Conservation (phyloP, 352 stramenopile species). For the Pythium pectinolyticum region DNA sequence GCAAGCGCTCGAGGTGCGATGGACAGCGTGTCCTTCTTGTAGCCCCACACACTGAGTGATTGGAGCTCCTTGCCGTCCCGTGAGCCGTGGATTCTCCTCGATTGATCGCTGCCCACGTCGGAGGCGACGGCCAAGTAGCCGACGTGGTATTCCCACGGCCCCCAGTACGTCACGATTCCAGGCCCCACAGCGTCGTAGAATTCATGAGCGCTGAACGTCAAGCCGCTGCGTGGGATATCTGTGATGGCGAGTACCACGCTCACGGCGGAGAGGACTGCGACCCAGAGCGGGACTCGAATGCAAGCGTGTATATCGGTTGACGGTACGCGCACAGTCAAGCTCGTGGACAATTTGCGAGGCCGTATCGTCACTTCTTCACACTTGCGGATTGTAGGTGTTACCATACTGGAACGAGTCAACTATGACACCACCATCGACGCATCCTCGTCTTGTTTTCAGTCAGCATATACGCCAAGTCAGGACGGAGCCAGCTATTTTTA, state of each 20-base stretch:
- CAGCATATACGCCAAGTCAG: too few relatives aligned
- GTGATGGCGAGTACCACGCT: constrained; percentile 40
- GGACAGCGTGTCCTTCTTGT: constrained; percentile 25
- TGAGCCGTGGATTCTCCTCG: neutral
- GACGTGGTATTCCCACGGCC: constrained; percentile 46
- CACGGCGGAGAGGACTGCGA: constrained; percentile 39
- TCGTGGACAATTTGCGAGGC: neutral
- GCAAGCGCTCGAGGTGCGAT: constrained; percentile 16
- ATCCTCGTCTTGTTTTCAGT: too few relatives aligned
- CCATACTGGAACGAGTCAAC: too few relatives aligned
- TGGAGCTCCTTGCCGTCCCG: constrained; percentile 1
- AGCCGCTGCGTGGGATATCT: constrained; percentile 50
- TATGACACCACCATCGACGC: too few relatives aligned
- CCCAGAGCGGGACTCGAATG: constrained; percentile 33
- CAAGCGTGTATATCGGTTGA: constrained; percentile 27
- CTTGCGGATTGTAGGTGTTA: neutral
- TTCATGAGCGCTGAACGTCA: constrained; percentile 32
- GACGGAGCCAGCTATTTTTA: too few relatives aligned
- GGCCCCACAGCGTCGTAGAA: constrained; percentile 33
- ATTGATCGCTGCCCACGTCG: neutral
- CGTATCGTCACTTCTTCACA: neutral
- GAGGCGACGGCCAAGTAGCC: constrained; percentile 38
- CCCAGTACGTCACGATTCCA: constrained; percentile 38
- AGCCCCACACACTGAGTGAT: constrained; percentile 16
- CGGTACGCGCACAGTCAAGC: neutral